Base-by-base conservation (phyloP, 257 asterid genomes). In the Penstemon davidsonii region DNA sequence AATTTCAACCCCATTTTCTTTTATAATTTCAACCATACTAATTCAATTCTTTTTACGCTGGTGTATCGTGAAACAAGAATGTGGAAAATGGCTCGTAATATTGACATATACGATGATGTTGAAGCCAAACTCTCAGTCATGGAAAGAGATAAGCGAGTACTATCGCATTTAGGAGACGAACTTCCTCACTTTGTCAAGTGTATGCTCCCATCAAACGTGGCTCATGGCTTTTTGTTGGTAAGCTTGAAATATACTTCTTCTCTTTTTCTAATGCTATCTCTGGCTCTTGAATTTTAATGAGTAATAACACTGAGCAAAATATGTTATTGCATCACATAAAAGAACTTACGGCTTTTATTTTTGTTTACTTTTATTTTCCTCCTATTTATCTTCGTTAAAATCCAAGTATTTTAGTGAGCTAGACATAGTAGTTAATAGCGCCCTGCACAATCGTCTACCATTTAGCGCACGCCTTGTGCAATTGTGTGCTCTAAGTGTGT, bases 161-260 rank as follows among this genome's bases (percentile, higher is more conserved):
- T 85, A 38, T 60, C 81, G 0, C 59, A 72, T 52, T 66, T 85
- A 36, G 86, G 61, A 38, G 80, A 80, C 53, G 81, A 82, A 49
- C 60, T 62, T 36, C 99, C 97, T 13, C 76, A 67, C 78, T 87
- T 90, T 73, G 18, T 79, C 3, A 93, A 93, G 80, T 83, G 87
- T 53, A 90, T 93, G 99, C 95, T 85, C 78, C 96, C 95, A 36
- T 90, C 99, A n/a, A 93, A 88, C 62, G 99, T 93, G 50, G 68
- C 87, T 55, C 87, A 83, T 73, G 95, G 99, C 60, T 93, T 90
- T 82, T 93, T 97, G 99, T 62, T 93, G 87, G 97, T 93, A 83
- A 79, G 86, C 66, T 60, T 64, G 2, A 25, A 43, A 61, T 13
- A 25, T 4, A 45, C 8, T 40, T 57, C 13, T 1, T 59, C 71